Evolutionary conservation across 305 asterid species (phyloP), one percentile per base, ranked within the genome.

Genomic region (Ilex paraguariensis): DNA sequence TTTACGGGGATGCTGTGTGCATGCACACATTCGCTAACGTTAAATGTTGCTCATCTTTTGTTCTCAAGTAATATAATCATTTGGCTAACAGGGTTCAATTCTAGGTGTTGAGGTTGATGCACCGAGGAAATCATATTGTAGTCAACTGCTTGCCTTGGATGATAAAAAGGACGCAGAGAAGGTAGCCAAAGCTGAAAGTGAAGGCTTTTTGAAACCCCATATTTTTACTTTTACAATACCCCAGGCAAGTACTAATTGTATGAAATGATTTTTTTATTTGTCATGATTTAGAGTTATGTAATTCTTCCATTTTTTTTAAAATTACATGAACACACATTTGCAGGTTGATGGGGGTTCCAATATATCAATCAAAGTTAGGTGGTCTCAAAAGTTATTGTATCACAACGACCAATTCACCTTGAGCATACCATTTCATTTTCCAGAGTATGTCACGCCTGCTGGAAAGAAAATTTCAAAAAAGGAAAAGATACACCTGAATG

Each of bases 41-140:
- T 66, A 59, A 63, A 73, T 54, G 31, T n/a, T 61, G 52, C 54
- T 62, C 31, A 46, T 65, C 31, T 52, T 21, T 67, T 64, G 72
- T 77, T 84, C 86, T 90, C 81, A 82, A 85, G 72, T 57, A 62
- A 70, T 74, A 77, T 67, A 83, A 21, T 83, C 83, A 78, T 79
- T 87, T 93, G 90, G 99, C 96, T 90, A 90, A 93, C 99, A 93
- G 99, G 99, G 97, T 90, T 93, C 99, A 81, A 71, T 93, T 88
- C 95, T 90, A 87, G 96, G 99, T 86, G 87, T 90, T 59, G 95
- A 93, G 77, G 93, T 93, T 75, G 97, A 86, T 72, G 68, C 81
- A 33, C 96, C 90, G 33, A 79, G 84, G 75, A 85, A 70, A 78
- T 75, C 85, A 11, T 90, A 84, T 69, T 44, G 57, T 53, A 90